phyloP scores from a whole-genome alignment of 2,329 filamentous ascomycete species.

The Diaporthe amygdali region DNA sequence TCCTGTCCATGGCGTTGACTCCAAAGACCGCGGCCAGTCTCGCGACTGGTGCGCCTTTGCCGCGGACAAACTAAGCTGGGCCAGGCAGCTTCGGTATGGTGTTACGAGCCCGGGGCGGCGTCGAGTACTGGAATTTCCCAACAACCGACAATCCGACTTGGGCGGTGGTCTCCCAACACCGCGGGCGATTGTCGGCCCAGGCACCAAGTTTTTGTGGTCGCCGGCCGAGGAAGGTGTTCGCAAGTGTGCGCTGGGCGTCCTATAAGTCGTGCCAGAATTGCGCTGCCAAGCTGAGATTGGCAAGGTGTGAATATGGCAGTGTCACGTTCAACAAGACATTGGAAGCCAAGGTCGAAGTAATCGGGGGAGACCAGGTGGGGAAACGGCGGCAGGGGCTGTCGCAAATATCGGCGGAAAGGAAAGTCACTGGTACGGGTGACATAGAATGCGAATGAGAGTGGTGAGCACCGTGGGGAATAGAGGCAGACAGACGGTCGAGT shows the following conservation, averaged over 20 bases:
- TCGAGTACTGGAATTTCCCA: conserved; percentile 26
- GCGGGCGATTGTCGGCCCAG: conserved; percentile 25
- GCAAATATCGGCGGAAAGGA: conserved; percentile 19
- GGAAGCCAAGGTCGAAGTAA: neutral
- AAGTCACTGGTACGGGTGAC: conserved; percentile 20
- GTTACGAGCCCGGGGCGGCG: conserved; percentile 20
- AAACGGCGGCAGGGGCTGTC: conserved; percentile 4
- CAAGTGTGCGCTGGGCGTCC: conserved; percentile 5
- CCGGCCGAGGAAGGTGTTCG: neutral
- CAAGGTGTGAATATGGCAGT: neutral
- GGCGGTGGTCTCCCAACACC: conserved; percentile 25
- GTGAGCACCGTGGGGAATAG: neutral
- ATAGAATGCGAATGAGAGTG: conserved; percentile 17
- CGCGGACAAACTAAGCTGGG: conserved; percentile 35
- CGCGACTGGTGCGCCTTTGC: conserved; percentile 64
- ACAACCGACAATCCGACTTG: conserved; percentile 25
- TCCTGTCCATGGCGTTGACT: conserved; percentile 60
- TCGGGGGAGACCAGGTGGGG: conserved; percentile 12
- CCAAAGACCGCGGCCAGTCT: conserved; percentile 62
- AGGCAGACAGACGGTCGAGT: conserved; percentile 1
- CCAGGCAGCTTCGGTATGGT: conserved; percentile 18
- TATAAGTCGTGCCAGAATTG: conserved; percentile 6
- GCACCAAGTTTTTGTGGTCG: conserved; percentile 21
- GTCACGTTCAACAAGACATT: conserved; percentile 19
- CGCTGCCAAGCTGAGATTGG: conserved; percentile 5